A percentile compares a stretch with the other conserved stretches of the same genome.
Conservation (phyloP, 176 grass and related monocot genomes). For the Triticum dicoccoides region DNA sequence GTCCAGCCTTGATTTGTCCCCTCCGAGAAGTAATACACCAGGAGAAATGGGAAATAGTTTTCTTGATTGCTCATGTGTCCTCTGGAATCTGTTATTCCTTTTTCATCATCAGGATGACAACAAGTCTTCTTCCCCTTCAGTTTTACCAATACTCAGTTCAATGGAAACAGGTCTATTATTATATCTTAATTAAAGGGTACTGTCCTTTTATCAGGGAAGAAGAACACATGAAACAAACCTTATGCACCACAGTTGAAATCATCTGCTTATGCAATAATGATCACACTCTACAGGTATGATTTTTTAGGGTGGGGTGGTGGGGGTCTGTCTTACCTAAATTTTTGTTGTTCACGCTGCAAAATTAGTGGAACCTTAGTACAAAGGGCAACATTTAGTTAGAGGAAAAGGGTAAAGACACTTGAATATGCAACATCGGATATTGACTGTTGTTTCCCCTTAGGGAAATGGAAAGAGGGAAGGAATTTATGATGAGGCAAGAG, state of each 20-base stretch:
- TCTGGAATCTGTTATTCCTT: neutral
- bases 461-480: constrained; percentile 44
- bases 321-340: neutral
- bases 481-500: constrained; percentile 79
- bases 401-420: neutral
- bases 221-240: constrained; percentile 35
- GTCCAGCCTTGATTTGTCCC: constrained; percentile 18
- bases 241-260: constrained; percentile 23
- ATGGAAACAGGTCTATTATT: neutral
- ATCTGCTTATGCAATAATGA: neutral
- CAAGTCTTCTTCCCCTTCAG: neutral
- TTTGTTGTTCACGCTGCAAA: neutral
- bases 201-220: constrained; percentile 48
- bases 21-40: constrained; percentile 27
- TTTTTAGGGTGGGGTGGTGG: neutral
- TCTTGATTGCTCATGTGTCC: neutral
- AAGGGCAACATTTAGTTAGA: constrained; percentile 9
- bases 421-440: constrained; percentile 2
- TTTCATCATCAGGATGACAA: neutral
- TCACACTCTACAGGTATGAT: constrained; percentile 40
- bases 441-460: constrained; percentile 16
- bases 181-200: neutral
- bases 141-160: neutral
- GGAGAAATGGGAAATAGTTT: constrained; percentile 14
- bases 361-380: neutral